Base-by-base conservation (phyloP, 139 green algal genomes). In the Chlamydomonas applanata region DNA sequence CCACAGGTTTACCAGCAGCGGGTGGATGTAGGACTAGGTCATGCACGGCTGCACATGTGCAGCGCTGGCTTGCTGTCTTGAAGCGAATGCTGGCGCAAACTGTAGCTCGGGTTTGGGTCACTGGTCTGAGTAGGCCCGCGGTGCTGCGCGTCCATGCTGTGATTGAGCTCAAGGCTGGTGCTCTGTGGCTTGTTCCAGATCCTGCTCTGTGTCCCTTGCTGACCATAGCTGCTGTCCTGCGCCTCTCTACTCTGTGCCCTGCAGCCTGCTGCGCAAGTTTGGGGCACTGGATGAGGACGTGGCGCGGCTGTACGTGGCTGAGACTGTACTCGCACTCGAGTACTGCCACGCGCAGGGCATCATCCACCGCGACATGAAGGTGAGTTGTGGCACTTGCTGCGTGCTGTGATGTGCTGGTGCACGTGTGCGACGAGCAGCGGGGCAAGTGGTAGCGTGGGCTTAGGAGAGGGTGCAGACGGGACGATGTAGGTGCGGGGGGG, bases 281-380 rank as follows among this genome's bases (percentile, higher is more conserved):
- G 92, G 92, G 0, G 82, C 82, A 0, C 81, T 99, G 60, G 86
- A 94, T 4, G 95, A 98, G 76, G 74, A 89, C 19, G 82, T 91
- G 29, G 94, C 95, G 1, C 78, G 89, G 36, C 79, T 87, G 71
- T 98, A 98, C 83, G 83, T 94, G 5, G 93, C 94, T 0, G 95
- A 99, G 81, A 89, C 91, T 3, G 88, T 97, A 44, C 85, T 98
- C 52, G 95, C 95, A 17, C 85, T 99, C 29, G 94, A 98, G 79
- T 98, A 98, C 85, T 95, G 92, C 80, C 95, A 99, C 78, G 86
- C 87, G 16, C 78, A 90, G 75, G 94, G 89, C 54, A 94, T 98
- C 83, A 92, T 98, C 57, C 93, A 98, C 79, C 84, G 95, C 7
- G 95, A 99, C 77, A 73, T 73, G 67, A 73, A 73, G 67, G 67